Percentiles rank a stretch among this genome's conserved stretches.
Conservation (phyloP, 371 early-diverging fungal species). For the Mucor lusitanicus region DNA sequence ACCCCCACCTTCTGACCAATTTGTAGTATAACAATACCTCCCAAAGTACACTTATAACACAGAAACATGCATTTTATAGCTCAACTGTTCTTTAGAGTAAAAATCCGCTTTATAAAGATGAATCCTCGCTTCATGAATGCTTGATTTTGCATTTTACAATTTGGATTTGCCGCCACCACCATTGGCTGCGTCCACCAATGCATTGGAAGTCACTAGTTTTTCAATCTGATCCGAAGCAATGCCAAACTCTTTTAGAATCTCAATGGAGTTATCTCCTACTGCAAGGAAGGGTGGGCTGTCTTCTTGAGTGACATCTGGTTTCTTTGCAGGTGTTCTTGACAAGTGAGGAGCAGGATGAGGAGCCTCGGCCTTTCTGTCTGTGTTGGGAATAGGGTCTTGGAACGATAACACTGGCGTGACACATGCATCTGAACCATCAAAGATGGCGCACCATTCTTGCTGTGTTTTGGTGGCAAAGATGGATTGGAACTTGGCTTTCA, state of each 20-base stretch:
- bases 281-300: conserved; percentile 38
- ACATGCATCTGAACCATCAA: conserved; percentile 73
- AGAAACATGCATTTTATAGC: no score
- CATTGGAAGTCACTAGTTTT: conserved; percentile 8
- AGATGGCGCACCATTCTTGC: conserved; percentile 68
- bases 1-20: no score
- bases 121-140: no score
- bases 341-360: conserved; percentile 66
- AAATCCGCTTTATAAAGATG: no score
- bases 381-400: conserved; percentile 41
- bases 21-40: no score
- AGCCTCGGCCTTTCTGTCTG: conserved; percentile 35
- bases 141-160: conserved; percentile 6
- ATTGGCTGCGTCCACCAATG: conserved; percentile 18
- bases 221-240: conserved; percentile 23
- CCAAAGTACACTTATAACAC: no score
- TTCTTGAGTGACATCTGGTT: conserved; percentile 1
- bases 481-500: conserved; percentile 52
- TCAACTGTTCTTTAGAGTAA: no score
- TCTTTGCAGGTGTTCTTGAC: conserved; percentile 60
- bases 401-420: conserved; percentile 68
- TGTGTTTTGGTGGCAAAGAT: conserved; percentile 63
- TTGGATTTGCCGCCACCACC: background rate
- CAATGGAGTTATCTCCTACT: conserved; percentile 58
- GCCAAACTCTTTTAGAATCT: conserved; percentile 59